Percentiles rank a stretch among this genome's conserved stretches.
These are phyloP conservation scores for Aspergillus sp. DNA, from an alignment of 2,329 filamentous ascomycete genomes.

Conservation along the genomic window DNA sequence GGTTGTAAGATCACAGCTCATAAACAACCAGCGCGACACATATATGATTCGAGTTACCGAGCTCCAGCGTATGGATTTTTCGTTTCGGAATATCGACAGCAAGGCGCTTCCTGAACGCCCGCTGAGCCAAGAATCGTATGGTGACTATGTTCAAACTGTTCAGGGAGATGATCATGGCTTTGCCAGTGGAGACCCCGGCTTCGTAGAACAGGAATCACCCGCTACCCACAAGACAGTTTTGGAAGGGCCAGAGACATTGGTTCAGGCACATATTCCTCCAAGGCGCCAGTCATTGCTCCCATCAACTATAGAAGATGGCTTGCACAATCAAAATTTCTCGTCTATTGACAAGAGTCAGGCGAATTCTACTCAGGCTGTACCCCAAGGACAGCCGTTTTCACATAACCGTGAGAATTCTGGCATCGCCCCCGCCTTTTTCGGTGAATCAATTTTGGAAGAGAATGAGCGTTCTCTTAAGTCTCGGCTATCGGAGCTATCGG, in stretches of 20 bases:
- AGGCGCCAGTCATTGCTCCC: constrained; percentile 41
- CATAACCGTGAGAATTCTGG: background rate
- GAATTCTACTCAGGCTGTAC: constrained; percentile 32
- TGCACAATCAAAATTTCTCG: constrained; percentile 16
- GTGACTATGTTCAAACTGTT: constrained; percentile 42
- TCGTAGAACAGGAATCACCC: constrained; percentile 49
- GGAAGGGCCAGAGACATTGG: constrained; percentile 26
- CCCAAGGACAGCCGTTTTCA: constrained; percentile 3
- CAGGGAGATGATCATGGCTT: constrained; percentile 41
- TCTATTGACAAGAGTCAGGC: constrained; percentile 44
- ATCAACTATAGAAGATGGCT: constrained; percentile 32
- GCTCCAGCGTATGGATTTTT: constrained; percentile 66
- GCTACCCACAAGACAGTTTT: constrained; percentile 26
- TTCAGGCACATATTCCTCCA: constrained; percentile 33
- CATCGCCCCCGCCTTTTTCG: background rate
- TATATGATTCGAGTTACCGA: constrained; percentile 90
- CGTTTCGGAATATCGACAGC: constrained; percentile 52
- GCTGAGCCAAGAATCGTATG: constrained; percentile 58
- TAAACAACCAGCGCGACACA: constrained; percentile 66
- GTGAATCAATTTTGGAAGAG: constrained; percentile 1
- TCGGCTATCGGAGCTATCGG: constrained; percentile 16
- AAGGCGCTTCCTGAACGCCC: constrained; percentile 76
- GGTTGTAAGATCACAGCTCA: background rate
- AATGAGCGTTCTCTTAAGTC: constrained; percentile 1
- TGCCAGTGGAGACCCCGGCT: constrained; percentile 54